Conservation (phyloP, 2,329 filamentous ascomycete genomes). For the Pyricularia grisea region DNA sequence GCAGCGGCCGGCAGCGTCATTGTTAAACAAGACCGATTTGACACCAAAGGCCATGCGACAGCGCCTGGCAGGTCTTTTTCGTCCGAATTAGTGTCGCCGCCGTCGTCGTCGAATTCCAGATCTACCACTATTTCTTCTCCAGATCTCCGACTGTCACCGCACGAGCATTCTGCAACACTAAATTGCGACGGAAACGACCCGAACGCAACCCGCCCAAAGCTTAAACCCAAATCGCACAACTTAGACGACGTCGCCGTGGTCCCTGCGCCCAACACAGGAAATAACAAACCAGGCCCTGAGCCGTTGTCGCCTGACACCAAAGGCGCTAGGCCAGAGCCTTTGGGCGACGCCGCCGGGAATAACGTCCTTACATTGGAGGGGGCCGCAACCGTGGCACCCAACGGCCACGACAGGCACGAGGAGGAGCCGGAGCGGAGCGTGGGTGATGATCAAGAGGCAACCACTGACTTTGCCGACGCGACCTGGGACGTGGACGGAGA, state of each 20-base stretch:
- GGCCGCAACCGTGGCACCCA: not conserved
- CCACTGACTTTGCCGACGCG: not conserved
- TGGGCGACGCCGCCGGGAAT: not conserved
- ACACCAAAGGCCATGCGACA: not conserved
- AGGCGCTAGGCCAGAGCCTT: not conserved
- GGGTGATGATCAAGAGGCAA: not conserved
- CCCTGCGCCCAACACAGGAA: not conserved
- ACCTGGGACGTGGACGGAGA: conserved; percentile 2
- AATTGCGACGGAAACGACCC: not conserved
- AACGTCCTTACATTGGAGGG: not conserved
- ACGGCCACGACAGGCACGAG: not conserved
- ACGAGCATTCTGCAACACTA: not conserved
- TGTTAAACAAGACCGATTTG: not conserved
- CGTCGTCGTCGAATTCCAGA: not conserved
- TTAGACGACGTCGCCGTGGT: not conserved
- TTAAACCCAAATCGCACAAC: not conserved
- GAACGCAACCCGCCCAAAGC: not conserved
- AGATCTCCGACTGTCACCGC: not conserved
- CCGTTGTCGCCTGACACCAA: not conserved
- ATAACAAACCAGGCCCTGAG: not conserved
- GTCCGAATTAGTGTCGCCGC: not conserved
- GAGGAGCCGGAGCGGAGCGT: not conserved
- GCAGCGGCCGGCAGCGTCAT: not conserved
- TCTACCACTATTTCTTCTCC: not conserved
- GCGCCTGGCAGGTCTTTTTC: not conserved